A percentile compares a stretch with the other conserved stretches of the same genome.
phyloP scores from a whole-genome alignment of 1,284 basidiomycete species.

The Irpex lacteus region DNA sequence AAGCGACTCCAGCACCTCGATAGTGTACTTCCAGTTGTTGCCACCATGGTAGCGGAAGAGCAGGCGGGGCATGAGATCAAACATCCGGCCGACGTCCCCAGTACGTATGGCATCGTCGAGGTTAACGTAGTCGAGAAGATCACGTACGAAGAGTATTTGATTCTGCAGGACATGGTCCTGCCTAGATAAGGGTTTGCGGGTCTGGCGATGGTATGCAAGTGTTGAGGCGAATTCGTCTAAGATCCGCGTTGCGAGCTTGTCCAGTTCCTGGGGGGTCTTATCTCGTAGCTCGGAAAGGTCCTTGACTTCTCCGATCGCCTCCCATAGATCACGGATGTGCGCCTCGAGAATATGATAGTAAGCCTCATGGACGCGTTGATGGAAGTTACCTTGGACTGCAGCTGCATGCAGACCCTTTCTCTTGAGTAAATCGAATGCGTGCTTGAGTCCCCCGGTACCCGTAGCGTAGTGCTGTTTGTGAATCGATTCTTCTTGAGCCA shows the following conservation, averaged over 20 bases:
- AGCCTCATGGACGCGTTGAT: constrained; percentile 30
- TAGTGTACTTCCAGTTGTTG: constrained; percentile 30
- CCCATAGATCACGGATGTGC: constrained; percentile 28
- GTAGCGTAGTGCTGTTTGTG: constrained; percentile 22
- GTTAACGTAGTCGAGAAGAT: constrained; percentile 33
- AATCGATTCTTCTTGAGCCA: constrained; percentile 18
- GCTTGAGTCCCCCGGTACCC: constrained; percentile 12
- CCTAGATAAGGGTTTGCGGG: neutral
- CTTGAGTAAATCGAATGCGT: constrained; percentile 15
- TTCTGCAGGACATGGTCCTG: constrained; percentile 27
- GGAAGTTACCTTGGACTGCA: constrained; percentile 27
- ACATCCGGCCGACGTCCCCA: constrained; percentile 37
- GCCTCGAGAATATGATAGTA: constrained; percentile 29
- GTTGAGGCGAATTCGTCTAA: neutral
- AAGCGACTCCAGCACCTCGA: constrained; percentile 33
- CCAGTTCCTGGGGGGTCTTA: constrained; percentile 21
- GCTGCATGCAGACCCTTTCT: constrained; percentile 14
- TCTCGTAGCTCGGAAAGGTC: constrained; percentile 23
- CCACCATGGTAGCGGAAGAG: constrained; percentile 31
- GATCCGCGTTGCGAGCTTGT: constrained; percentile 16
- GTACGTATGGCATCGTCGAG: constrained; percentile 31
- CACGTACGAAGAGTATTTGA: constrained; percentile 30
- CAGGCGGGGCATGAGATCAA: constrained; percentile 29
- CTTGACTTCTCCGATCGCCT: constrained; percentile 16
- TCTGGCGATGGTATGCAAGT: neutral